These are phyloP conservation scores for Aureobasidium vineae DNA, from an alignment of 2,329 filamentous ascomycete genomes.

Conservation along the genomic window DNA sequence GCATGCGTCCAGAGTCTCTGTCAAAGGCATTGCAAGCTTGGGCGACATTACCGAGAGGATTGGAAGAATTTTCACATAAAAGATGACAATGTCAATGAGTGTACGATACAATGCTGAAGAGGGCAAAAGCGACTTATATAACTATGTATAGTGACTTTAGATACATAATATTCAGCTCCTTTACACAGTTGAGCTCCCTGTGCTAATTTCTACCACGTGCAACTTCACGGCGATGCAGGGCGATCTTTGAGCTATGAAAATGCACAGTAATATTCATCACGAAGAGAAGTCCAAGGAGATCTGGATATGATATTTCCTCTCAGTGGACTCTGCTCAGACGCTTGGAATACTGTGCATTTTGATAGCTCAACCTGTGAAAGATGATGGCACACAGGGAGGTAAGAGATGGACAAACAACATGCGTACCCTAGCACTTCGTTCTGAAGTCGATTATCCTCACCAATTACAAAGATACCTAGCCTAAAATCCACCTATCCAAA, in stretches of 20 bases:
- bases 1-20: slow-evolving; percentile 3
- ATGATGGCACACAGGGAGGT: no score
- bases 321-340: background rate
- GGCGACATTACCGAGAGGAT: slow-evolving; percentile 28
- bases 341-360: background rate
- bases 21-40: slow-evolving; percentile 25
- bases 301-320: background rate
- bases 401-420: no score
- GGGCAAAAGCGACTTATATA: background rate
- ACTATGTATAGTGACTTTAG: background rate
- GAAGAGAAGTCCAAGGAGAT: no score
- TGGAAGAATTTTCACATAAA: slow-evolving; percentile 30
- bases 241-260: background rate
- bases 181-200: background rate
- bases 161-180: background rate
- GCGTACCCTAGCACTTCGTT: background rate
- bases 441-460: no score
- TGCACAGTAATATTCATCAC: no score
- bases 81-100: background rate
- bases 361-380: no score
- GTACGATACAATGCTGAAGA: background rate
- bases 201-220: no score
- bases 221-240: no score
- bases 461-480: no score
- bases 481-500: background rate